Evolutionary conservation across 106 monocot genomes (phyloP).

Genomic region (Amphibolis antarctica): DNA sequence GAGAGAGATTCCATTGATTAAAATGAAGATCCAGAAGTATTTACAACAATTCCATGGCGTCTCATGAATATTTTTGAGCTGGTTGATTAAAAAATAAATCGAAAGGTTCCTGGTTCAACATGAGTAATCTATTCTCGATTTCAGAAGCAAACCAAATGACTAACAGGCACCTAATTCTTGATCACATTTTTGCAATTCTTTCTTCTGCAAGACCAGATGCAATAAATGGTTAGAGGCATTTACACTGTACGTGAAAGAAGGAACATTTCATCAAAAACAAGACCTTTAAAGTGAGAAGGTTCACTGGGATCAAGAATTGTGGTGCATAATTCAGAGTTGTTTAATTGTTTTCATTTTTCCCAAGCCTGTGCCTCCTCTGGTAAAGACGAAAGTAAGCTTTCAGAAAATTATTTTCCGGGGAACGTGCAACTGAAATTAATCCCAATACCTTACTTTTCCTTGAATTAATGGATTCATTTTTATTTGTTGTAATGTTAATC

Average conservation of each 20-base stretch:
- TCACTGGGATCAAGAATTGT: not conserved
- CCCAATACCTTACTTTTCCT: too few relatives aligned
- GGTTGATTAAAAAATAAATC: too few relatives aligned
- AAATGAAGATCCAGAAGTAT: too few relatives aligned
- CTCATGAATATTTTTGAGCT: too few relatives aligned
- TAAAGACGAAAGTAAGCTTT: too few relatives aligned
- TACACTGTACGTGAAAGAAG: not conserved
- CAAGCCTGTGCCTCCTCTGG: too few relatives aligned
- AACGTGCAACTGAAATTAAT: too few relatives aligned
- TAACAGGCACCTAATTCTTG: slow-evolving; percentile 1
- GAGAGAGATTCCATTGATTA: too few relatives aligned
- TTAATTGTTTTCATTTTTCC: not conserved
- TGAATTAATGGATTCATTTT: too few relatives aligned
- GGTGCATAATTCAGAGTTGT: not conserved
- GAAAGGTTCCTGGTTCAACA: not conserved
- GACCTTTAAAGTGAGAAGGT: not conserved
- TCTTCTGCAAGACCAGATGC: not conserved
- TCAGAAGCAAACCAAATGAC: not conserved
- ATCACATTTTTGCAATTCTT: slow-evolving; percentile 1
- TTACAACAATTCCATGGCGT: too few relatives aligned
- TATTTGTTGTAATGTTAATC: too few relatives aligned
- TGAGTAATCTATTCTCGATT: not conserved
- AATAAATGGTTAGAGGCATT: not conserved
- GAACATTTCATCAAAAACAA: not conserved
- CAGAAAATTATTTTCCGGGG: too few relatives aligned